phyloP scores from a whole-genome alignment of 2,329 filamentous ascomycete species.

The Amylocarpus encephaloides region DNA sequence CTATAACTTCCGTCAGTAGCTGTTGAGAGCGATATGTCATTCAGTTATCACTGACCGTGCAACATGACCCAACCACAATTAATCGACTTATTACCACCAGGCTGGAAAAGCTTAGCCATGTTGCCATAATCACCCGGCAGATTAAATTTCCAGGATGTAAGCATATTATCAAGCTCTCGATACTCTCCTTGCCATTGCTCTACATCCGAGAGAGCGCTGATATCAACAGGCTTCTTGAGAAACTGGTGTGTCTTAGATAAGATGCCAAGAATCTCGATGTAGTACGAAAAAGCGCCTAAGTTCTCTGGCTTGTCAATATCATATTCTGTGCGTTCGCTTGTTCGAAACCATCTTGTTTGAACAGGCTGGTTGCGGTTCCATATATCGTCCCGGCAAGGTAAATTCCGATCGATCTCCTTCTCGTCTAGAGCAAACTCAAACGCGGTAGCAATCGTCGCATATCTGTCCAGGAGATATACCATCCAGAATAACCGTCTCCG shows the following conservation, averaged over 20 bases:
- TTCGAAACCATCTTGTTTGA: conserved; percentile 75
- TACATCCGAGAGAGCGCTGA: conserved; percentile 75
- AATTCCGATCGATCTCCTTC: conserved; percentile 77
- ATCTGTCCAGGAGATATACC: conserved; percentile 84
- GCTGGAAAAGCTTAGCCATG: conserved; percentile 70
- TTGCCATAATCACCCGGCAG: conserved; percentile 80
- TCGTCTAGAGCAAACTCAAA: conserved; percentile 89
- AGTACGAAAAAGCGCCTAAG: conserved; percentile 80
- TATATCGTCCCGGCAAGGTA: conserved; percentile 82
- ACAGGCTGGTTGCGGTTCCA: conserved; percentile 80
- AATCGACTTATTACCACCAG: conserved; percentile 59
- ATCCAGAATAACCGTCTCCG: conserved; percentile 86
- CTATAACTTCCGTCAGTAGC: conserved; percentile 29
- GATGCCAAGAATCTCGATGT: conserved; percentile 83
- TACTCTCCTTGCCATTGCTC: conserved; percentile 87
- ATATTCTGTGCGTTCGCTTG: conserved; percentile 49
- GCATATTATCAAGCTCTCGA: conserved; percentile 72
- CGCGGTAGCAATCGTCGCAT: conserved; percentile 83
- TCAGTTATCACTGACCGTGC: conserved; percentile 41
- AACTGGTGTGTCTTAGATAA: conserved; percentile 84
- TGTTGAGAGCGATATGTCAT: not conserved
- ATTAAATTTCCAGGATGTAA: conserved; percentile 77
- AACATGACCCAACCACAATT: conserved; percentile 88
- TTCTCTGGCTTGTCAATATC: conserved; percentile 68
- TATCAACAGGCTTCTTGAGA: conserved; percentile 82